Conservation (phyloP, 306 rosid genomes). For the Vigna unguiculata region DNA sequence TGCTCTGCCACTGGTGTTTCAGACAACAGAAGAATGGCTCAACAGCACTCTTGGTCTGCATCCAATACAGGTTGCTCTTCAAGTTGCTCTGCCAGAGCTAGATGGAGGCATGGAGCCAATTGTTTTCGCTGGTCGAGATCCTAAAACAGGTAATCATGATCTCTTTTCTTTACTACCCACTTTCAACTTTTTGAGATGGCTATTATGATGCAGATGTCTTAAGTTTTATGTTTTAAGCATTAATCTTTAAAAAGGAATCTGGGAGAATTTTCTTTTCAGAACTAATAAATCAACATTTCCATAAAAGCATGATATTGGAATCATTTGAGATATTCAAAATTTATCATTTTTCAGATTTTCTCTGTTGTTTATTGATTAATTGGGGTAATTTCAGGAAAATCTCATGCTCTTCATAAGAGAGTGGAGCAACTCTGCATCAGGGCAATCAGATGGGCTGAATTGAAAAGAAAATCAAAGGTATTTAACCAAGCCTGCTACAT, state of each 20-base stretch:
- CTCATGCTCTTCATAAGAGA: conserved; percentile 66
- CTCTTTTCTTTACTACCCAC: background rate
- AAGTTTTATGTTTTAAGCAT: background rate
- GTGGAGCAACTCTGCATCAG: conserved; percentile 64
- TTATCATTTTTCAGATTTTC: background rate
- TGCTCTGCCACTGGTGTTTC: conserved; percentile 96
- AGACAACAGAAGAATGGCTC: conserved; percentile 98
- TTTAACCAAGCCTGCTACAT: background rate
- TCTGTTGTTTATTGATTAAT: conserved; percentile 19
- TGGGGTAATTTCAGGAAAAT: conserved; percentile 52
- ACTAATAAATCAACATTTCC: background rate
- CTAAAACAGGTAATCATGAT: conserved; percentile 70
- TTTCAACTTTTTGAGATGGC: background rate
- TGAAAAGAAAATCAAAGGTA: conserved; percentile 62
- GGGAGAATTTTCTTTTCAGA: background rate
- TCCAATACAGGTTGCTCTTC: conserved; percentile 98
- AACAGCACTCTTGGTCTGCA: conserved; percentile 95
- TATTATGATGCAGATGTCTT: background rate
- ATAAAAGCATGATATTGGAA: background rate
- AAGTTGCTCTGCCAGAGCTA: conserved; percentile 97
- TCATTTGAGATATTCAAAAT: background rate
- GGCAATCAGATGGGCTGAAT: conserved; percentile 61
- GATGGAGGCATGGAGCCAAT: conserved; percentile 99
- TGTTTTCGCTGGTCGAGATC: conserved; percentile 95
- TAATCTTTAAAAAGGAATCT: background rate